phyloP scores from a whole-genome alignment of 352 stramenopile species.

The Globisporangium nagaii region DNA sequence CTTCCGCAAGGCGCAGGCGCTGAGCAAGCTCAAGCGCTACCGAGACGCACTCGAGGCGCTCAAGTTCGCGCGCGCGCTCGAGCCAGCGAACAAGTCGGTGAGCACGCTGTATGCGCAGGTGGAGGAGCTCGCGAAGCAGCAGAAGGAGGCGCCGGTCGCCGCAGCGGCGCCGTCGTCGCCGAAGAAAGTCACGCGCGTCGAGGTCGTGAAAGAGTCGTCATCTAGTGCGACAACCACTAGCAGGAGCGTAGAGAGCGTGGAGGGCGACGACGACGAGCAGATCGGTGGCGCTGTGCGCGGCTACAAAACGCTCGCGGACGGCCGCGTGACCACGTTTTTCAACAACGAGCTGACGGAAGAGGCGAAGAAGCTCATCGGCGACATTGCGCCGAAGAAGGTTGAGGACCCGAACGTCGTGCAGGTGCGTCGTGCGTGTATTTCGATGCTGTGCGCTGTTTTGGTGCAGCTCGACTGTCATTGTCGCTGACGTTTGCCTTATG shows the following conservation, averaged over 20 bases:
- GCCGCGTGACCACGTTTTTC: constrained; percentile 98
- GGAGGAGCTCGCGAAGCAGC: constrained; percentile 50
- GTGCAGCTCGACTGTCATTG: background rate
- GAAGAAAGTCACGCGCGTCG: constrained; percentile 60
- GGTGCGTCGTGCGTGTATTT: constrained; percentile 10
- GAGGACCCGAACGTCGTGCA: constrained; percentile 59
- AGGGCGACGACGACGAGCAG: constrained; percentile 64
- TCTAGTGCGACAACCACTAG: constrained; percentile 4
- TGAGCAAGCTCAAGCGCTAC: constrained; percentile 65
- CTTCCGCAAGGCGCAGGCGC: constrained; percentile 79
- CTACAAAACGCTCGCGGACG: constrained; percentile 96
- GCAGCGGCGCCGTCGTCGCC: constrained; percentile 3
- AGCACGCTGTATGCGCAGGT: constrained; percentile 55
- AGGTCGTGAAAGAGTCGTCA: constrained; percentile 26
- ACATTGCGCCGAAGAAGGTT: constrained; percentile 90
- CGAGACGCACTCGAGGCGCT: constrained; percentile 59
- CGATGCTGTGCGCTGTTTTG: background rate
- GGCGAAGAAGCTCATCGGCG: constrained; percentile 96
- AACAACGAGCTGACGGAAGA: constrained; percentile 98
- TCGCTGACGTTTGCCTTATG: background rate
- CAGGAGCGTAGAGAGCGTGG: constrained; percentile 11
- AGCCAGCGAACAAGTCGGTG: constrained; percentile 74
- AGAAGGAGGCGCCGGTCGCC: constrained; percentile 34
- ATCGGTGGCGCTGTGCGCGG: constrained; percentile 74
- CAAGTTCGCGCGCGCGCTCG: constrained; percentile 50